These are phyloP conservation scores for Aspergillus sparsus DNA, from an alignment of 495 filamentous ascomycete species.

Conservation along the genomic window DNA sequence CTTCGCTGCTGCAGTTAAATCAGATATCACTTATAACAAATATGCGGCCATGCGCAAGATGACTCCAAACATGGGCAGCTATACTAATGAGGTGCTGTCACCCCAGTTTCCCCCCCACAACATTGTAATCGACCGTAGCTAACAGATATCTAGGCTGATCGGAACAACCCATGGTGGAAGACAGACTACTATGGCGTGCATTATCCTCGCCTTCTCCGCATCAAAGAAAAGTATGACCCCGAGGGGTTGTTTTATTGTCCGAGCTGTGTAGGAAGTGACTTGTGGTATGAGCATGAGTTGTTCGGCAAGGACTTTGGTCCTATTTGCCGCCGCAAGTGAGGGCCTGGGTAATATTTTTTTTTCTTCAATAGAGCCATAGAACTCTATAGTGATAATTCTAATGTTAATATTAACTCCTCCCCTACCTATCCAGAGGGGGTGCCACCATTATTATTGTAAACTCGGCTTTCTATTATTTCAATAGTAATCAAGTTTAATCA, in stretches of 20 bases:
- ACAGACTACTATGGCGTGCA: conserved; percentile 25
- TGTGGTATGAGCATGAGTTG: conserved; percentile 29
- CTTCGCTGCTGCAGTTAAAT: conserved; percentile 39
- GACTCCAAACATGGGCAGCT: conserved; percentile 38
- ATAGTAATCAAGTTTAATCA: too few relatives aligned
- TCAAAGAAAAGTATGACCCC: conserved; percentile 58
- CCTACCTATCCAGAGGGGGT: too few relatives aligned
- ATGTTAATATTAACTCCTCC: too few relatives aligned
- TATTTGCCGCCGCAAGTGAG: conserved; percentile 6
- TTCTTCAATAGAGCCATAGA: too few relatives aligned
- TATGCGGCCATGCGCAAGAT: conserved; percentile 40
- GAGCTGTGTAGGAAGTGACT: conserved; percentile 53
- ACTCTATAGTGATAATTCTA: too few relatives aligned
- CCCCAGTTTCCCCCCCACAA: background rate
- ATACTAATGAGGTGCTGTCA: conserved; percentile 41
- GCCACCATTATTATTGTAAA: too few relatives aligned
- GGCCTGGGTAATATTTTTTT: too few relatives aligned
- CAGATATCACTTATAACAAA: conserved; percentile 54
- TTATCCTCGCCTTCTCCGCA: conserved; percentile 40
- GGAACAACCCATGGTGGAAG: conserved; percentile 22
- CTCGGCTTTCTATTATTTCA: too few relatives aligned
- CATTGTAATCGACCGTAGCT: background rate
- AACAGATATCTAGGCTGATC: conserved; percentile 17
- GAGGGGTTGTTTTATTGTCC: conserved; percentile 51
- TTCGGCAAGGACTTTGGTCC: conserved; percentile 19